Percentiles rank a stretch among this genome's conserved stretches.
phyloP scores from a whole-genome alignment of 2,329 filamentous ascomycete genomes.

The Cercospora nicotianae region DNA sequence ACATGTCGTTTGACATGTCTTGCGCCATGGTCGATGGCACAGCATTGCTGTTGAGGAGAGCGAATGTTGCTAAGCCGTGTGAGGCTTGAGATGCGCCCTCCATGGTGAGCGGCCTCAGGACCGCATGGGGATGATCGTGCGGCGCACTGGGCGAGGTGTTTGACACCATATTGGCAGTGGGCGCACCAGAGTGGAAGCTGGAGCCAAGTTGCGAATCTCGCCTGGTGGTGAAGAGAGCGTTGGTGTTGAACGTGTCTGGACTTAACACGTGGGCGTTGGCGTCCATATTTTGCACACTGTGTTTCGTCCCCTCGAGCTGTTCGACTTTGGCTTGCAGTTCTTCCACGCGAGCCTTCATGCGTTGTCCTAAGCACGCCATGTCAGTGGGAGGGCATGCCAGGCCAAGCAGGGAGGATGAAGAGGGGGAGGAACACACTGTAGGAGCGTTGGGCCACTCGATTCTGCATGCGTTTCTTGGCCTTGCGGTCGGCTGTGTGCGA shows the following conservation, averaged over 20 bases:
- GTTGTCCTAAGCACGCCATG: background rate
- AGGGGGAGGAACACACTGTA: background rate
- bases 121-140: background rate
- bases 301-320: conserved; percentile 3
- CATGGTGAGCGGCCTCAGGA: background rate
- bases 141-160: background rate
- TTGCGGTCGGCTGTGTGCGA: conserved; percentile 5
- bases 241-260: background rate
- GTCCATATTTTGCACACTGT: background rate
- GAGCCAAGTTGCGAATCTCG: conserved; percentile 4
- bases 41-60: background rate
- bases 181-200: background rate
- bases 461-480: conserved; percentile 12
- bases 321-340: conserved; percentile 10
- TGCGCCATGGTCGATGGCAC: background rate
- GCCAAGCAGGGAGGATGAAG: background rate
- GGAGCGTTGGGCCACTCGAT: conserved; percentile 10
- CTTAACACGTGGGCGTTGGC: background rate
- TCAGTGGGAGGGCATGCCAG: background rate
- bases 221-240: background rate
- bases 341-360: conserved; percentile 11
- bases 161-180: background rate
- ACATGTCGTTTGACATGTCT: background rate
- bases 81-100: background rate
- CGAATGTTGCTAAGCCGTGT: background rate